Conservation (phyloP, 306 rosid species). For the Vigna mungo region DNA sequence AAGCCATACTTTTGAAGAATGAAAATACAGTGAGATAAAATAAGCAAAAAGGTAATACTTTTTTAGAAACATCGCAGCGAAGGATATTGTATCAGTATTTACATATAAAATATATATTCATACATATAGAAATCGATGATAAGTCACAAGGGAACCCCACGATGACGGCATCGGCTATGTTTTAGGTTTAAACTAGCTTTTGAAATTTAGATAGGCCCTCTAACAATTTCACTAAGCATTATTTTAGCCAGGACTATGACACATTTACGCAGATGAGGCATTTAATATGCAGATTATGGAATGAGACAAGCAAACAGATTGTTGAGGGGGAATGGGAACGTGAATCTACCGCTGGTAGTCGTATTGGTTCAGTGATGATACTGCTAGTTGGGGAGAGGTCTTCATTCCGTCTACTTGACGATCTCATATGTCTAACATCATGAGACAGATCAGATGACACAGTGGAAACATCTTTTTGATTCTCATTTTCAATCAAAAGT, state of each 20-base stretch:
- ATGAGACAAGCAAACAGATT: slow-evolving; percentile 26
- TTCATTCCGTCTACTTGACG: slow-evolving; percentile 79
- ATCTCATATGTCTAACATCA: slow-evolving; percentile 78
- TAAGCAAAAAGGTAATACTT: slow-evolving; percentile 8
- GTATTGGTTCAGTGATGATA: slow-evolving; percentile 74
- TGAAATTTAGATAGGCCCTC: not conserved
- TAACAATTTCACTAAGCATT: slow-evolving; percentile 2
- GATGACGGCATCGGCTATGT: not conserved
- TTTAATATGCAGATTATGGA: slow-evolving; percentile 35
- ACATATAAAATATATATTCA: not conserved
- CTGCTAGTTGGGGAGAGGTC: slow-evolving; percentile 82
- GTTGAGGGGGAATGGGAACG: slow-evolving; percentile 31
- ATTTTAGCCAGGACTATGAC: slow-evolving; percentile 27
- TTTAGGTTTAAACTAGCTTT: not conserved
- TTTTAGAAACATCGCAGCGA: not conserved
- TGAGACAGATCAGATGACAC: slow-evolving; percentile 60
- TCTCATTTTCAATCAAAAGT: slow-evolving; percentile 64
- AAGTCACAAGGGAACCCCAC: not conserved
- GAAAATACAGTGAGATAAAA: slow-evolving; percentile 17
- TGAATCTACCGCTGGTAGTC: slow-evolving; percentile 54
- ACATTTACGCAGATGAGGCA: slow-evolving; percentile 24
- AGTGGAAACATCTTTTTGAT: slow-evolving; percentile 63
- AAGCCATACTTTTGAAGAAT: slow-evolving; percentile 7
- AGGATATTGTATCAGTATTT: not conserved
- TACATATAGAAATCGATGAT: not conserved